These are phyloP conservation scores for Aspergillus incahuasiensis DNA, from an alignment of 495 filamentous ascomycete genomes.

Conservation along the genomic window DNA sequence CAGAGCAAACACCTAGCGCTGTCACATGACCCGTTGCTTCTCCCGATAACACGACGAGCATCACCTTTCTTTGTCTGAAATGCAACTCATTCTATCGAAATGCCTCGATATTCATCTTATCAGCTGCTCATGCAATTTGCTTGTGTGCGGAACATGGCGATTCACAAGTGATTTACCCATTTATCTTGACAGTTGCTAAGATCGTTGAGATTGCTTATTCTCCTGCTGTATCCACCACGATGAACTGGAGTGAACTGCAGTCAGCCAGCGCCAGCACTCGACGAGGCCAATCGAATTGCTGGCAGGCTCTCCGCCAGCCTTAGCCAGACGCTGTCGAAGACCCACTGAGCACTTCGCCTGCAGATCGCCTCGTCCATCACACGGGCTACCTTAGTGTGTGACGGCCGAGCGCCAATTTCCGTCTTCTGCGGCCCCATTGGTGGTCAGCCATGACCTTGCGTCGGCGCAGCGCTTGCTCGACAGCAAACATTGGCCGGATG, in stretches of 20 bases:
- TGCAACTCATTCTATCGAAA: too few relatives aligned
- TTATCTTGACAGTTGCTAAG: not conserved
- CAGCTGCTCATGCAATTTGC: too few relatives aligned
- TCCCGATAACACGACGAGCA: too few relatives aligned
- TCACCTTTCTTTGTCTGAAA: too few relatives aligned
- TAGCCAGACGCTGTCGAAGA: not conserved
- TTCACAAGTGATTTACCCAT: not conserved
- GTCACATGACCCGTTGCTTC: not conserved
- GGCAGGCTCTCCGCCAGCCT: not conserved
- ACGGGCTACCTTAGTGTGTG: slow-evolving; percentile 38
- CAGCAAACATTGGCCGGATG: slow-evolving; percentile 41
- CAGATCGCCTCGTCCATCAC: slow-evolving; percentile 37
- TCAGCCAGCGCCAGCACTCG: not conserved
- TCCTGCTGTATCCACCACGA: not conserved
- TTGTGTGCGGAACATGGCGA: too few relatives aligned
- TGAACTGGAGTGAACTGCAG: not conserved
- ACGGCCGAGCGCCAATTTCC: slow-evolving; percentile 26
- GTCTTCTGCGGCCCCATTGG: slow-evolving; percentile 31
- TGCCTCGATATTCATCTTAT: too few relatives aligned
- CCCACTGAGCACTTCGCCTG: slow-evolving; percentile 15
- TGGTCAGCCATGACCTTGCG: slow-evolving; percentile 19
- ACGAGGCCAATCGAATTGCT: not conserved
- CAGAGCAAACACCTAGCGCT: not conserved
- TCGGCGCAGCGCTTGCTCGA: slow-evolving; percentile 36
- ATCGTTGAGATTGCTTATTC: not conserved